A percentile compares a stretch with the other conserved stretches of the same genome.
These are phyloP conservation scores for Claviceps sp. DNA, from an alignment of 2,329 filamentous ascomycete species.

Conservation along the genomic window DNA sequence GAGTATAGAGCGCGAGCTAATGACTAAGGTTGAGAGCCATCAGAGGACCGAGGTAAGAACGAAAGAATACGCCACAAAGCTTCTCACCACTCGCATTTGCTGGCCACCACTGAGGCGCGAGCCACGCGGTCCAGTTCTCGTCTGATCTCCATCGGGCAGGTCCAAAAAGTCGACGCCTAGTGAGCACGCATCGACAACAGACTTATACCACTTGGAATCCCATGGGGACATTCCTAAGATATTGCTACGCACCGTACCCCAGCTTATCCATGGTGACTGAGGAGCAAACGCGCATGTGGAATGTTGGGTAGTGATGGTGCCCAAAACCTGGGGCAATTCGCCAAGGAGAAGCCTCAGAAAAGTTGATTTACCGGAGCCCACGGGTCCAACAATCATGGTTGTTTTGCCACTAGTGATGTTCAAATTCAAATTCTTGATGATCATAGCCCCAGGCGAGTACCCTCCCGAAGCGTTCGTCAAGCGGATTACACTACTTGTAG, in stretches of 20 bases:
- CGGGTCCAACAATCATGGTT: conserved; percentile 12
- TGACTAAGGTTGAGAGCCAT: conserved; percentile 2
- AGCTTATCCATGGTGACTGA: conserved; percentile 13
- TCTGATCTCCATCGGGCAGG: conserved; percentile 12
- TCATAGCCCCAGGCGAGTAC: conserved; percentile 4
- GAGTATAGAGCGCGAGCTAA: conserved; percentile 15
- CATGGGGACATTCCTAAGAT: conserved; percentile 10
- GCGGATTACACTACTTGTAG: neutral
- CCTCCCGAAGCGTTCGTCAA: conserved; percentile 4
- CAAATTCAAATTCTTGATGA: conserved; percentile 6
- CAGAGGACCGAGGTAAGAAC: neutral
- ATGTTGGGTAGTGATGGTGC: conserved; percentile 5
- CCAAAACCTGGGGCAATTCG: conserved; percentile 9
- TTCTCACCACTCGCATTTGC: conserved; percentile 13
- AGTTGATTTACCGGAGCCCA: conserved; percentile 14
- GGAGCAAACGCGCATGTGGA: conserved; percentile 11
- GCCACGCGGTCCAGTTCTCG: conserved; percentile 11
- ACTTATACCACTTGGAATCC: conserved; percentile 11
- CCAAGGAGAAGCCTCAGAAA: conserved; percentile 12
- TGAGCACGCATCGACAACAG: conserved; percentile 10
- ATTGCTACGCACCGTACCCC: conserved; percentile 13
- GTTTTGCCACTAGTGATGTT: conserved; percentile 8
- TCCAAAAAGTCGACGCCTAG: conserved; percentile 10
- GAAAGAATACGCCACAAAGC: neutral
- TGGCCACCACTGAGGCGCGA: conserved; percentile 15